Evolutionary conservation across 441 rosid species (phyloP), one percentile per base, ranked within the genome.

Genomic region (Geranium incanum): DNA sequence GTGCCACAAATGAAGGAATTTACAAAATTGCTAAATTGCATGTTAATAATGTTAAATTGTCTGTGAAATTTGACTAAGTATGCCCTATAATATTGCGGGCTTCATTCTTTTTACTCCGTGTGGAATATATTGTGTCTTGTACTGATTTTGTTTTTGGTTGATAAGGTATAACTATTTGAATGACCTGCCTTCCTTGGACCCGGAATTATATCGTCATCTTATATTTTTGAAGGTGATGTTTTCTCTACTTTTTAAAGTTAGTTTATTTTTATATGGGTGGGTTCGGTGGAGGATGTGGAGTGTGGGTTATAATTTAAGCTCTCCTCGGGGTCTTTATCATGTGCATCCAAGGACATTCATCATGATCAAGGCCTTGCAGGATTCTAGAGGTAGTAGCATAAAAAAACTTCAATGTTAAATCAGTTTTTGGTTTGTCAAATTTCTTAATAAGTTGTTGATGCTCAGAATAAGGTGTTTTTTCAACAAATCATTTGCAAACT

Each of bases 131-230:
- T 28, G 33, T 28, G 33, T 28, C 33, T 23, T 36, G 36, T 39
- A 6, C 68, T 39, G 57, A 36, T 63, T 1, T 18, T 38, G n/a
- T 71, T 71, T 60, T 77, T 74, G 70, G 21, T 78, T 79, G 75
- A 68, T 82, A 78, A 95, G 99, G 93, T 86, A 81, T 83, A 95
- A 95, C 80, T 95, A 88, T 77, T 81, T 95, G 78, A 91, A 95
- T 81, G 98, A 95, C 84, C 82, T 95, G 87, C 99, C 99, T 69
- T 92, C 99, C 1, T 78, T 95, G 83, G 99, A 95, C 80, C 98
- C 98, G 13, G 99, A 95, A 77, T 78, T 95, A 77, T 95, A 92
- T 81, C 95, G 93, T 67, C 99, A 95, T 82, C 97, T 92, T 73
- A 95, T 92, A 72, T 95, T 95, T 80, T 85, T 95, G 68, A 95